Base-by-base conservation (phyloP, 306 rosid species). In the Lupinus albus region DNA sequence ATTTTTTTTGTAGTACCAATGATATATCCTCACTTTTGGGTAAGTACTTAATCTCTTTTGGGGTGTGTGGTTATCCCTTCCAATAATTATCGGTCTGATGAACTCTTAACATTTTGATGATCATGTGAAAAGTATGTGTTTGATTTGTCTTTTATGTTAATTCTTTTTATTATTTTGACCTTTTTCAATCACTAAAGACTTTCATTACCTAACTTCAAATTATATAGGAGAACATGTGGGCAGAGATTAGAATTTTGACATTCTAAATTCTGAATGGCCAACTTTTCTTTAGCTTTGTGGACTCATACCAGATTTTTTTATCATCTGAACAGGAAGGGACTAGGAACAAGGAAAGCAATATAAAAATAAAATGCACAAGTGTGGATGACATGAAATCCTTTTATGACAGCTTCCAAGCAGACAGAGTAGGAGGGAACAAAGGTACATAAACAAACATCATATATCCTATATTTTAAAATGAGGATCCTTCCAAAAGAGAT, bases 401-500 rank as follows among this genome's bases (percentile, higher is more conserved):
- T 42, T 54, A 75, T 81, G 96, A 87, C 87, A 89, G 86, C 85
- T 85, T 81, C 84, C 77, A 59, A 85, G 81, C 83, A 83, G 84
- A 87, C 88, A 87, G 78, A 66, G 16, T 82, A 67, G 84, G 76
- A 81, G 79, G 78, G 74, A 78, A 78, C 76, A 80, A 61, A 76
- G 33, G 51, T 63, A 68, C 62, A 62, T 53, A 61, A 53, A 82
- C 30, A 79, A 70, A 63, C 76, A 75, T 64, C 45, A 51, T 18
- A 58, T 50, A 41, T 57, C 38, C 35, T 21, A 54, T 48, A 68
- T 57, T 69, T 67, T 41, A 39, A 64, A 63, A 61, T 5, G 45
- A 65, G 83, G 79, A 81, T 89, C 81, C 87, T 86, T 84, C 86
- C 91, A 65, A 84, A 83, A 68, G 82, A 86, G 87, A 83, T 84